phyloP scores from a whole-genome alignment of 345 rosid species.

The Aquilaria yunnanensis region DNA sequence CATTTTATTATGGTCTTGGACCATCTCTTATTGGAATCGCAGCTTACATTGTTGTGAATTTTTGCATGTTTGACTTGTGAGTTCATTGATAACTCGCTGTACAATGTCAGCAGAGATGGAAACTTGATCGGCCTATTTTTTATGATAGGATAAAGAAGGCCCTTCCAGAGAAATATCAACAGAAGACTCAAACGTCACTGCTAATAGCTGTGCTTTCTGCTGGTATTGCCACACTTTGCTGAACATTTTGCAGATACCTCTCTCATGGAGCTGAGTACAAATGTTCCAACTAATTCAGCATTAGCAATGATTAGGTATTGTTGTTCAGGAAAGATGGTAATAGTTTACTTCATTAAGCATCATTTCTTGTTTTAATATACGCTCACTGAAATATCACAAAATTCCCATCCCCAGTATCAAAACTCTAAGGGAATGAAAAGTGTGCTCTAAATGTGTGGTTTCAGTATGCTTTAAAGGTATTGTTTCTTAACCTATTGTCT shows the following conservation, averaged over 20 bases:
- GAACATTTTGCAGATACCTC: background rate
- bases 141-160: slow-evolving; percentile 79
- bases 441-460: no score
- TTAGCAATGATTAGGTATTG: background rate
- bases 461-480: no score
- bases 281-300: slow-evolving; percentile 8
- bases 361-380: no score
- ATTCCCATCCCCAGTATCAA: no score
- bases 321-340: no score
- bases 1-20: slow-evolving; percentile 90
- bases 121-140: slow-evolving; percentile 4
- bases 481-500: no score
- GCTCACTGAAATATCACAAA: no score
- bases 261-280: background rate
- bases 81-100: slow-evolving; percentile 16
- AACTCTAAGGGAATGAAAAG: no score
- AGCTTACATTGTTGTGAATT: slow-evolving; percentile 94
- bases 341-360: no score
- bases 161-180: slow-evolving; percentile 70
- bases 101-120: background rate
- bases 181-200: slow-evolving; percentile 76
- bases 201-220: slow-evolving; percentile 84
- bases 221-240: slow-evolving; percentile 47
- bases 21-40: slow-evolving; percentile 94
- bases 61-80: slow-evolving; percentile 91